These are phyloP conservation scores for Phytophthora tentaculata DNA, from an alignment of 352 stramenopile genomes.

Conservation along the genomic window DNA sequence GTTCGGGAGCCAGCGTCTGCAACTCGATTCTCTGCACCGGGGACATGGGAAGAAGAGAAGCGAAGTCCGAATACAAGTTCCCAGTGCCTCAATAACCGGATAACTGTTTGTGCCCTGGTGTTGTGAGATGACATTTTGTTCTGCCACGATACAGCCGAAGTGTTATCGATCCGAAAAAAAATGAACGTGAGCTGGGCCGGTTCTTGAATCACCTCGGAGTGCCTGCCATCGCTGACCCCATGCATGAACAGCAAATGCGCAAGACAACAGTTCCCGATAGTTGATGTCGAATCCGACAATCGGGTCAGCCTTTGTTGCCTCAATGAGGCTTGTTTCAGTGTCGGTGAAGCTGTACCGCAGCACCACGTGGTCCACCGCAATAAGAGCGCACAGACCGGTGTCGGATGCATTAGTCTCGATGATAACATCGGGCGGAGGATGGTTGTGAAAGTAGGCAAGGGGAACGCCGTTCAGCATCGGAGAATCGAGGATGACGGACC, in stretches of 20 bases:
- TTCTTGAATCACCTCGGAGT: too few species aligned
- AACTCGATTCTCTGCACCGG: constrained; percentile 3
- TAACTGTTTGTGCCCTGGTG: constrained; percentile 7
- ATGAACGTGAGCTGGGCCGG: too few species aligned
- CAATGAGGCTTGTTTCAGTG: background rate
- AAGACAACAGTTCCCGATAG: constrained; percentile 28
- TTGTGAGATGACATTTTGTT: constrained; percentile 6
- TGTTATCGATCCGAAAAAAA: too few species aligned
- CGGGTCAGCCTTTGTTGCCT: background rate
- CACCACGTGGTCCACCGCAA: background rate
- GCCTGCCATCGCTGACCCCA: too few species aligned
- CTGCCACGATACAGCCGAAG: too few species aligned
- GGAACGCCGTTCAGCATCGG: constrained; percentile 23
- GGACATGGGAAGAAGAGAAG: constrained; percentile 9
- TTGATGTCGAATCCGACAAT: constrained; percentile 28
- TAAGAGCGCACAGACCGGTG: constrained; percentile 7
- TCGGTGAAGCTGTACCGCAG: constrained; percentile 1
- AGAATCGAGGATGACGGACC: background rate
- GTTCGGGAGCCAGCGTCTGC: constrained; percentile 9
- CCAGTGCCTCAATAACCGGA: background rate
- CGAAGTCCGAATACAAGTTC: constrained; percentile 9
- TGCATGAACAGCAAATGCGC: constrained; percentile 12
- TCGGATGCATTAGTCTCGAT: constrained; percentile 30
- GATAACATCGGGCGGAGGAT: constrained; percentile 5
- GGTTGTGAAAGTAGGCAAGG: constrained; percentile 8